A percentile compares a stretch with the other conserved stretches of the same genome.
Conservation (phyloP, 2,329 filamentous ascomycete species). For the Tolypocladium cylindrosporum region DNA sequence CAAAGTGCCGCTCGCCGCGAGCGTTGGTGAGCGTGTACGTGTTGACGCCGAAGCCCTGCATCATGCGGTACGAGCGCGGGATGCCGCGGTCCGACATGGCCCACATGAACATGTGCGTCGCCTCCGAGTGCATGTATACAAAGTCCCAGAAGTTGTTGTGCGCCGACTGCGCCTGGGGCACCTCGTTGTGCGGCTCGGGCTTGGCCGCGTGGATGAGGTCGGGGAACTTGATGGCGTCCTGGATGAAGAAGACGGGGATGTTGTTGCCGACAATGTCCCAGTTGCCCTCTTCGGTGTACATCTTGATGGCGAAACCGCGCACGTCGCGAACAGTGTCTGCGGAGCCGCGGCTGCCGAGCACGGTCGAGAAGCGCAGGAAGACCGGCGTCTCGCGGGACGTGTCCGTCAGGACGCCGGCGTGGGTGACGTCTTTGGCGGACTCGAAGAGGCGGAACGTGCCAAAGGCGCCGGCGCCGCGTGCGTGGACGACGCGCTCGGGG, state of each 20-base stretch:
- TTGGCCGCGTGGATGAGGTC: slow-evolving; percentile 58
- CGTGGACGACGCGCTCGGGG: slow-evolving; percentile 59
- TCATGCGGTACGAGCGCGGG: slow-evolving; percentile 69
- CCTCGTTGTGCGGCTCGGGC: slow-evolving; percentile 65
- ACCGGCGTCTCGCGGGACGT: slow-evolving; percentile 39
- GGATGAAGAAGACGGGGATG: slow-evolving; percentile 61
- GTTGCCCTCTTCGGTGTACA: slow-evolving; percentile 64
- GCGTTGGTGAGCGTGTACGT: slow-evolving; percentile 62
- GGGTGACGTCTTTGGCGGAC: slow-evolving; percentile 56
- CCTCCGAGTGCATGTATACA: slow-evolving; percentile 50
- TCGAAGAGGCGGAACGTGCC: slow-evolving; percentile 60
- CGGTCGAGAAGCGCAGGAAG: slow-evolving; percentile 61
- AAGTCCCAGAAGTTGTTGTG: slow-evolving; percentile 78
- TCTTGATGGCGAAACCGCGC: slow-evolving; percentile 59
- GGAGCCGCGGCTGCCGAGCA: slow-evolving; percentile 62
- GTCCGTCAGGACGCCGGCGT: slow-evolving; percentile 49
- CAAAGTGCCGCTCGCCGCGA: slow-evolving; percentile 59
- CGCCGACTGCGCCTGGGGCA: slow-evolving; percentile 60
- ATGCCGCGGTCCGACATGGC: slow-evolving; percentile 65
- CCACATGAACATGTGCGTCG: slow-evolving; percentile 75
- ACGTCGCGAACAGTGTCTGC: slow-evolving; percentile 80
- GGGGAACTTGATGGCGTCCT: slow-evolving; percentile 56
- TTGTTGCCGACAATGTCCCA: slow-evolving; percentile 59
- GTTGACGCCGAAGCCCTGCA: slow-evolving; percentile 80
- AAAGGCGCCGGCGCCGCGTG: slow-evolving; percentile 58